These are phyloP conservation scores for Penicillium roqueforti DNA, from an alignment of 495 filamentous ascomycete genomes.

Conservation along the genomic window DNA sequence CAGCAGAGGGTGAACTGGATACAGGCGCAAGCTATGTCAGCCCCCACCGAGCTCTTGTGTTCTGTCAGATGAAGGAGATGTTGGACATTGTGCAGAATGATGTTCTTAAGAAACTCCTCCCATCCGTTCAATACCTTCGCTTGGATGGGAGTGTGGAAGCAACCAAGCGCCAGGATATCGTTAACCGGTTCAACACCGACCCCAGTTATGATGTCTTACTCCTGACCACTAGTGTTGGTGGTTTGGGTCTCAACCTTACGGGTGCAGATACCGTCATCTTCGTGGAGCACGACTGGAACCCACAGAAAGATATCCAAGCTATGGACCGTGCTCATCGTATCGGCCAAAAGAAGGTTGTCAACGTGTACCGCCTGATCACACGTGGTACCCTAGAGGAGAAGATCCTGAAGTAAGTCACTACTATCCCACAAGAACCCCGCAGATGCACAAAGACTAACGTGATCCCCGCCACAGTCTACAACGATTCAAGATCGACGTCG, in stretches of 20 bases:
- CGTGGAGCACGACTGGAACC: constrained; percentile 99
- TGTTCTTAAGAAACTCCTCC: constrained; percentile 79
- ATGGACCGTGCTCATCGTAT: constrained; percentile 99
- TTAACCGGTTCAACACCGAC: constrained; percentile 97
- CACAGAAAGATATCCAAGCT: constrained; percentile 95
- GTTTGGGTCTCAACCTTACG: constrained; percentile 90
- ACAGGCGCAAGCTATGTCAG: constrained; percentile 78
- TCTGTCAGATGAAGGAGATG: constrained; percentile 99
- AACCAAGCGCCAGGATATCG: constrained; percentile 86
- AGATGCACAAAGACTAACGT: constrained; percentile 17
- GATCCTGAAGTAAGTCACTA: constrained; percentile 73
- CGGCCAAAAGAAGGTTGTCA: constrained; percentile 98
- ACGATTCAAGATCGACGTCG: constrained; percentile 99
- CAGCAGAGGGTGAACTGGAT: constrained; percentile 53
- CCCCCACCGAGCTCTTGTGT: constrained; percentile 91
- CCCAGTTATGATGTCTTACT: constrained; percentile 91
- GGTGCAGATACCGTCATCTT: constrained; percentile 99
- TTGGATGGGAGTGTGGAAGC: constrained; percentile 90
- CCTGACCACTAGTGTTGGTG: constrained; percentile 90
- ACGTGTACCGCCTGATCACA: constrained; percentile 96
- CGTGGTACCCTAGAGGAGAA: constrained; percentile 97
- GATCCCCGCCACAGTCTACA: constrained; percentile 61
- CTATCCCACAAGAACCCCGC: neutral
- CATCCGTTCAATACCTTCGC: constrained; percentile 81
- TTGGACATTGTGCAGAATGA: constrained; percentile 94